Percentiles rank a stretch among this genome's conserved stretches.
These are phyloP conservation scores for Saccharomycopsis fermentans DNA, from an alignment of 805 yeast genomes.

Conservation along the genomic window DNA sequence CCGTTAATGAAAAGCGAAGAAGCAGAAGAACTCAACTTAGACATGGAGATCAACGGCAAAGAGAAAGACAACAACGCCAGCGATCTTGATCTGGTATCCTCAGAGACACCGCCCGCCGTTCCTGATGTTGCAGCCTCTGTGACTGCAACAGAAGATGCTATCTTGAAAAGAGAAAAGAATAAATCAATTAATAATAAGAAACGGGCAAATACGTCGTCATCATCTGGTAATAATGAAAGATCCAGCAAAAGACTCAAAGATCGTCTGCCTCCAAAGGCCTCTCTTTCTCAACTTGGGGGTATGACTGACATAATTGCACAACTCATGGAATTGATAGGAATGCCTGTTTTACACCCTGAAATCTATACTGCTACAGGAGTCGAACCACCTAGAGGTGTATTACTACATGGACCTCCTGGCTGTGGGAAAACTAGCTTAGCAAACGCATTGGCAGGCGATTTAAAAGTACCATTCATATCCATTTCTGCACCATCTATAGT, in stretches of 20 bases:
- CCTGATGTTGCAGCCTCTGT: not conserved
- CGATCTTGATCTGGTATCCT: conserved; percentile 60
- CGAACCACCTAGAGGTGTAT: conserved; percentile 88
- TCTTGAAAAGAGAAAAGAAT: not conserved
- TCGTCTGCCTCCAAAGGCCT: conserved; percentile 59
- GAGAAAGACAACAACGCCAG: conserved; percentile 59
- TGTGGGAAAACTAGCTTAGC: conserved; percentile 98
- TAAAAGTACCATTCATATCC: conserved; percentile 84
- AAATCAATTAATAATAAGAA: conserved; percentile 42
- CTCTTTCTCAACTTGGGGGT: conserved; percentile 77
- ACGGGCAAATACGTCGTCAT: conserved; percentile 26
- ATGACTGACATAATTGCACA: conserved; percentile 77
- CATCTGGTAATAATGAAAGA: conserved; percentile 31
- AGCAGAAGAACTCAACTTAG: conserved; percentile 16
- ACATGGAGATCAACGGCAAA: conserved; percentile 8
- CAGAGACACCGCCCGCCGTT: conserved; percentile 37
- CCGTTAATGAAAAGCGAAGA: conserved; percentile 8
- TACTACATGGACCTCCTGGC: conserved; percentile 97
- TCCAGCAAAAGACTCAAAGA: conserved; percentile 43
- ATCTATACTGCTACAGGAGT: conserved; percentile 80
- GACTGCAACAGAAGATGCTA: not conserved
- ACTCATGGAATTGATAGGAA: conserved; percentile 79
- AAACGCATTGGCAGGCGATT: conserved; percentile 89
- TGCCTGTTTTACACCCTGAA: conserved; percentile 92
- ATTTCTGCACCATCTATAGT: conserved; percentile 94